Evolutionary conservation across 495 filamentous ascomycete species (phyloP), one percentile per base, ranked within the genome.

Genomic region (Viridothelium virens): DNA sequence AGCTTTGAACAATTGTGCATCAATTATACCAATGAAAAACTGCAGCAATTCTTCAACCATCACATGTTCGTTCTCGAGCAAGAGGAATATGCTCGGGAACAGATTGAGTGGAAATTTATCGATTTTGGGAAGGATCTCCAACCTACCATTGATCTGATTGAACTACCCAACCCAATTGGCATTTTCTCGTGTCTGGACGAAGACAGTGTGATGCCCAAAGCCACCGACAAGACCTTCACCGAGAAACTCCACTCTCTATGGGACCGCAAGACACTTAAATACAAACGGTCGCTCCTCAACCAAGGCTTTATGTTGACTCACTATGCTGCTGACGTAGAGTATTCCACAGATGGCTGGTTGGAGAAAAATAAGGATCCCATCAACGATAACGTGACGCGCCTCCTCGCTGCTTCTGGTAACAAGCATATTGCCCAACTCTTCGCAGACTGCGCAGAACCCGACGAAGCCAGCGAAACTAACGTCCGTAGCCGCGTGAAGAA

Each of bases 51-150:
- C 75, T 99, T 99, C 83, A 99, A 99, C 67, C 95, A 99, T 70
- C 95, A 99, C 79, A 99, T 99, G 95, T 99, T 99, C 75, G 95
- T 99, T 31, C 78, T 99, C 31, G 95, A 99, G 73, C 95, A 99
- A 73, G 95, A 99, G 74, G 95, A 99, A 76, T 99, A 99, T 76
- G 92, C 95, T 16, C 79, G 92, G 62, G 95, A 99, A 74, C 90
- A 96, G 75, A 99, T 99, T 70, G 93, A 99, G 77, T 99, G 95
- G 95, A 91, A 97, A 73, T 99, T 99, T 74, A 97, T 99, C 73
- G 95, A 99, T 73, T 99, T 99, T 74, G 95, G 95, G 46, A 91
- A 90, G 67, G 95, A 99, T 73, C 80, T 99, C 18, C 95, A 99
- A 77, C 95, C 95, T 2, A 99, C 95, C 3, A 99, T 99, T 70